A percentile compares a stretch with the other conserved stretches of the same genome.
These are phyloP conservation scores for Pythium folliculosum DNA, from an alignment of 352 stramenopile genomes.

Conservation along the genomic window DNA sequence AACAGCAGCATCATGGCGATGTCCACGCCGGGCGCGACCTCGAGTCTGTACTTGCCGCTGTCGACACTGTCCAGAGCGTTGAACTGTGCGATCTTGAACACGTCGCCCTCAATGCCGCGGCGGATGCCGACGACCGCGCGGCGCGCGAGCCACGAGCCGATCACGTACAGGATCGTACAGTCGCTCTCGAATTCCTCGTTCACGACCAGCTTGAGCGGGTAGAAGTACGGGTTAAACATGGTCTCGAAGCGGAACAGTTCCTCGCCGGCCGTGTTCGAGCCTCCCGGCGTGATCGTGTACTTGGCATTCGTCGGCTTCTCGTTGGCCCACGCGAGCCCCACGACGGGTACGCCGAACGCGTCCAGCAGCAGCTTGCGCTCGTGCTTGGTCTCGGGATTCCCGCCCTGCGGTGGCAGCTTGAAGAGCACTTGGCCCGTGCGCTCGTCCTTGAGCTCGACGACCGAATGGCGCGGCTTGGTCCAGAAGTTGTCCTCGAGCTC, in stretches of 20 bases:
- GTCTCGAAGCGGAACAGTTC: conserved; percentile 9
- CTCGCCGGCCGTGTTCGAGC: conserved; percentile 6
- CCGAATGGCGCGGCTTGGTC: background rate
- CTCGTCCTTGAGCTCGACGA: conserved; percentile 17
- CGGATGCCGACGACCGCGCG: conserved; percentile 10
- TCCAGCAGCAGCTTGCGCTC: conserved; percentile 17
- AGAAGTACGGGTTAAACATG: conserved; percentile 18
- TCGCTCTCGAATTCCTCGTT: background rate
- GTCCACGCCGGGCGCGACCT: conserved; percentile 18
- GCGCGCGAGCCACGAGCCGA: conserved; percentile 17
- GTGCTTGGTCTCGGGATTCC: conserved; percentile 5
- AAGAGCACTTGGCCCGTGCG: conserved; percentile 17
- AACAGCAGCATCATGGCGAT: conserved; percentile 17
- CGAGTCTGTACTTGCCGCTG: conserved; percentile 10
- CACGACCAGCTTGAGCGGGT: conserved; percentile 14
- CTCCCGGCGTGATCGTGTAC: conserved; percentile 13
- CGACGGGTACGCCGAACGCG: conserved; percentile 15
- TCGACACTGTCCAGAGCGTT: conserved; percentile 6
- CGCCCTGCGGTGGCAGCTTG: conserved; percentile 7
- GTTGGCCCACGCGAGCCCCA: conserved; percentile 14
- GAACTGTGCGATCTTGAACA: conserved; percentile 16
- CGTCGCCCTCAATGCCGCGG: conserved; percentile 4
- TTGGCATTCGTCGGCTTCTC: conserved; percentile 2
- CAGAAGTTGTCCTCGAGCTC: conserved; percentile 22
- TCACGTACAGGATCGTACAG: conserved; percentile 5